phyloP scores from a whole-genome alignment of 176 grass and related monocot species.

The Secale cereale region DNA sequence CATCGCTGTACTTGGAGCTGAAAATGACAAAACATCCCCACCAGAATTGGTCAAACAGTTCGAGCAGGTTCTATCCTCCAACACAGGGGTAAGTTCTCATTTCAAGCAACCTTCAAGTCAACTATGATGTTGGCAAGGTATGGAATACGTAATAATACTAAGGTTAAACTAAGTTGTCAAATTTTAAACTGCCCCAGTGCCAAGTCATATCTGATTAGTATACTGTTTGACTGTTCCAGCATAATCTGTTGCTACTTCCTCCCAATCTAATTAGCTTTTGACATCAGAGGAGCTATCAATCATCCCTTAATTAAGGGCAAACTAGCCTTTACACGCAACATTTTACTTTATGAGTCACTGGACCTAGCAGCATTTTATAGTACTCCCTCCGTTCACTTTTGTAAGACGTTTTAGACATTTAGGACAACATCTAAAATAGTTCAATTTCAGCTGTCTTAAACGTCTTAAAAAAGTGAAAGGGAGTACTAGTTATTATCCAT shows the following conservation, averaged over 20 bases:
- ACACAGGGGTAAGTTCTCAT: conserved; percentile 45
- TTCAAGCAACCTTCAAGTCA: background rate
- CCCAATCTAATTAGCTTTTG: background rate
- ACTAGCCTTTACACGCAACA: background rate
- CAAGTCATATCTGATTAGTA: background rate
- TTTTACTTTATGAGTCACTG: background rate
- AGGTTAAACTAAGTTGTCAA: background rate
- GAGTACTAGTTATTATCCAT: background rate
- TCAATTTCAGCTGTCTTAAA: too few relatives aligned
- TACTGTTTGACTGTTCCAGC: background rate
- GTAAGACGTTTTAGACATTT: too few relatives aligned
- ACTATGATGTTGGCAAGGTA: background rate
- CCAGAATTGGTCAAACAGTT: conserved; percentile 67
- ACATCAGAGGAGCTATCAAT: background rate
- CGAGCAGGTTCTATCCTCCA: conserved; percentile 46
- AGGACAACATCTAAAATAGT: too few relatives aligned
- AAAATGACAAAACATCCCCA: conserved; percentile 55
- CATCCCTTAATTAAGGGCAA: background rate
- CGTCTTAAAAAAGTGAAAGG: too few relatives aligned
- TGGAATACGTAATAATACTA: background rate
- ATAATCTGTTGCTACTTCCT: background rate
- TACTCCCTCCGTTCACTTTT: too few relatives aligned
- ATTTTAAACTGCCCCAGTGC: background rate
- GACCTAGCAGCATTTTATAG: background rate
- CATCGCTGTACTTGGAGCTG: conserved; percentile 68